Evolutionary conservation across 768 basidiomycete genomes (phyloP).

Genomic region (Suillus decipiens): DNA sequence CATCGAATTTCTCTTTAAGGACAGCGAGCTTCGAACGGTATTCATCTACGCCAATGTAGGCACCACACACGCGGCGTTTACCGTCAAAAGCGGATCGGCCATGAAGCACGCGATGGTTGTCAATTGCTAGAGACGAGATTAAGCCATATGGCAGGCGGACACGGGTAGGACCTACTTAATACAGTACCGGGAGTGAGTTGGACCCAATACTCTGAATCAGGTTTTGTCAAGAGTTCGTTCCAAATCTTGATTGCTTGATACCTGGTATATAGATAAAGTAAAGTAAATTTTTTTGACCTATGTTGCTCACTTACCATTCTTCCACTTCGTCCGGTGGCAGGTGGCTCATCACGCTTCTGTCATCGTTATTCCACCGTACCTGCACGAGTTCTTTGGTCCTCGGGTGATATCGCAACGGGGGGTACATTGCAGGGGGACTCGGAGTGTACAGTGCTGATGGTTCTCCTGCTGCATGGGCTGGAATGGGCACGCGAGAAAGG

Average conservation of each 20-base stretch:
- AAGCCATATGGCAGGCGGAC: background rate
- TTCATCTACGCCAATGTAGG: constrained; percentile 92
- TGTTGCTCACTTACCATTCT: constrained; percentile 63
- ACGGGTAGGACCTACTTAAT: constrained; percentile 55
- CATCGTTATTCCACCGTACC: constrained; percentile 94
- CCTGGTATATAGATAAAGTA: constrained; percentile 36
- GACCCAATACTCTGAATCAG: constrained; percentile 91
- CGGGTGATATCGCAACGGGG: constrained; percentile 70
- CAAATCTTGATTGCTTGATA: constrained; percentile 82
- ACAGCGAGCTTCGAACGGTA: constrained; percentile 78
- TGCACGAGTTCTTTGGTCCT: constrained; percentile 63
- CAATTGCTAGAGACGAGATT: constrained; percentile 55
- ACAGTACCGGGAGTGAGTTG: constrained; percentile 87
- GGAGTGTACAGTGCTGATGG: constrained; percentile 55
- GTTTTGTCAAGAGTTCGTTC: constrained; percentile 71
- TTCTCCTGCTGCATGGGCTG: constrained; percentile 91
- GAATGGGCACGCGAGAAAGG: constrained; percentile 67
- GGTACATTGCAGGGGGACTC: constrained; percentile 59
- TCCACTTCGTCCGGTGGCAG: constrained; percentile 64
- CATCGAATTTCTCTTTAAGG: constrained; percentile 57
- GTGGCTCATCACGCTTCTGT: constrained; percentile 77
- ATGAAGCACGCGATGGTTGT: constrained; percentile 93
- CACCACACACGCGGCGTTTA: constrained; percentile 90
- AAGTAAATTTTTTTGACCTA: background rate
- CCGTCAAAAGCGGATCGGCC: constrained; percentile 92